phyloP scores from a whole-genome alignment of 441 rosid genomes.

The Erysimum pusillum region DNA sequence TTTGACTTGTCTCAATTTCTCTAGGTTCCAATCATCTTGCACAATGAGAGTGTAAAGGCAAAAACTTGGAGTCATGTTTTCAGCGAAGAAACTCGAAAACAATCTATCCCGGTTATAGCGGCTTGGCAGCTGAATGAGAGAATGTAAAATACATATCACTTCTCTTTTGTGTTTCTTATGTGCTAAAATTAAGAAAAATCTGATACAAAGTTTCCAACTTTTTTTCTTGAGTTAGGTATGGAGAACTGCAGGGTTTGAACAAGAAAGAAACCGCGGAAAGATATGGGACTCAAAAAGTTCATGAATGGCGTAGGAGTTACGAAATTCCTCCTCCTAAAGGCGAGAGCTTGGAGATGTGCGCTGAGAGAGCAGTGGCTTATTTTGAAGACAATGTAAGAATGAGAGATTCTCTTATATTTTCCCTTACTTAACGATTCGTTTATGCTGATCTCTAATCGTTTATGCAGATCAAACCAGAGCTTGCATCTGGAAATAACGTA shows the following conservation, averaged over 20 bases:
- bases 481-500: constrained; percentile 78
- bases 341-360: constrained; percentile 99
- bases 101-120: constrained; percentile 83
- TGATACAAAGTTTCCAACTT: neutral
- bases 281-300: constrained; percentile 91
- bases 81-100: constrained; percentile 85
- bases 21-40: constrained; percentile 88
- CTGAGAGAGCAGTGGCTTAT: constrained; percentile 94
- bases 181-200: no score
- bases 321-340: constrained; percentile 96
- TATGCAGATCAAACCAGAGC: constrained; percentile 87
- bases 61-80: constrained; percentile 84
- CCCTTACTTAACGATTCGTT: neutral
- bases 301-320: constrained; percentile 98
- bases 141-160: constrained; percentile 58
- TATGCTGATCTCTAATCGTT: constrained; percentile 3
- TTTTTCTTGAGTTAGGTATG: constrained; percentile 66
- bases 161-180: constrained; percentile 13
- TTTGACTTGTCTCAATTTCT: constrained; percentile 3
- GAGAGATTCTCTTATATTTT: neutral
- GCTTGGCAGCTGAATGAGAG: constrained; percentile 98
- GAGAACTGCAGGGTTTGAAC: constrained; percentile 94
- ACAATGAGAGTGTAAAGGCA: constrained; percentile 81
- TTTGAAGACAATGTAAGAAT: constrained; percentile 75
- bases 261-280: constrained; percentile 94